Conservation (phyloP, 2,329 filamentous ascomycete genomes). For the Nakataea oryzae region DNA sequence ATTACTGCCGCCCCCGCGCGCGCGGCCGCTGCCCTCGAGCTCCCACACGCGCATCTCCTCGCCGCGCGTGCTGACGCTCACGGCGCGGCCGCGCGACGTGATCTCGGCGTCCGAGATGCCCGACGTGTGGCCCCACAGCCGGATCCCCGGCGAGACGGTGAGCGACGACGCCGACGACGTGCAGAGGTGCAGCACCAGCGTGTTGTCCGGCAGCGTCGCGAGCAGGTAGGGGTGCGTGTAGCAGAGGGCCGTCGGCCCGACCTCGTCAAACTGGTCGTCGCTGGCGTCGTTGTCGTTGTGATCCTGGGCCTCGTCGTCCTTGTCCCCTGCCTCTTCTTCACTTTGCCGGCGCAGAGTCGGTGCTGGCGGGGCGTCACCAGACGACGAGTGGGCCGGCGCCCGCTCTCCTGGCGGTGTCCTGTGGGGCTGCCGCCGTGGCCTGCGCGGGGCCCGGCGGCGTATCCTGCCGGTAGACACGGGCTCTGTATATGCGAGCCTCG, state of each 20-base stretch:
- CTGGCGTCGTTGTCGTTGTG: neutral
- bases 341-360: neutral
- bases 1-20: too few relatives aligned
- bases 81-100: conserved; percentile 73
- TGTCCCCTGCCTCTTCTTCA: neutral
- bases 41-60: conserved; percentile 82
- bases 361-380: neutral
- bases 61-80: conserved; percentile 76
- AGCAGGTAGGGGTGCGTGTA: conserved; percentile 79
- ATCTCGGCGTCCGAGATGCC: conserved; percentile 80
- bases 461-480: conserved; percentile 15
- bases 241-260: conserved; percentile 51
- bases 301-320: conserved; percentile 2
- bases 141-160: conserved; percentile 60
- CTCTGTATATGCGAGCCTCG: conserved; percentile 27
- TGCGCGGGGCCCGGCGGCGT: neutral
- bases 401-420: neutral
- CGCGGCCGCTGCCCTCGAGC: conserved; percentile 49
- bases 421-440: neutral
- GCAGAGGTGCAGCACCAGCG: conserved; percentile 71
- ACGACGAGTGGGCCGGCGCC: neutral
- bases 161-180: conserved; percentile 59
- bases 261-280: conserved; percentile 2
- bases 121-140: conserved; percentile 87
- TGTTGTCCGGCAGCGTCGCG: conserved; percentile 78